These are phyloP conservation scores for Aureobasidium sp. DNA, from an alignment of 2,329 filamentous ascomycete genomes.

Conservation along the genomic window DNA sequence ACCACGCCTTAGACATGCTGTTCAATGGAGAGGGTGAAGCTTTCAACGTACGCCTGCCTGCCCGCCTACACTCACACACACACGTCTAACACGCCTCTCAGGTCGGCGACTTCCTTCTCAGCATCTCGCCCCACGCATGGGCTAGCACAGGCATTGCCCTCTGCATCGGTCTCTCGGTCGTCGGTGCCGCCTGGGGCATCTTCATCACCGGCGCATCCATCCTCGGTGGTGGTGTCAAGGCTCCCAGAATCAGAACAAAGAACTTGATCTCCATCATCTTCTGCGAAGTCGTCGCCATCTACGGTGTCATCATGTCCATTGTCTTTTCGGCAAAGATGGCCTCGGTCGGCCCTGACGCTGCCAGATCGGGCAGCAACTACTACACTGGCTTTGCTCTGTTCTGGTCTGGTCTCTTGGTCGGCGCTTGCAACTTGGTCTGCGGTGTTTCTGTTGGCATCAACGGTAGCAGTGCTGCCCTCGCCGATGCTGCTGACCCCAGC, in stretches of 20 bases:
- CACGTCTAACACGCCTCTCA: constrained; percentile 30
- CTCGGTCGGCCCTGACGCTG: constrained; percentile 53
- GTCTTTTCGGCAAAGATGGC: constrained; percentile 89
- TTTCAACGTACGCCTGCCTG: constrained; percentile 67
- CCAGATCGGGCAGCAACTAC: constrained; percentile 72
- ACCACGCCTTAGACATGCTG: constrained; percentile 71
- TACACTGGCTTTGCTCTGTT: constrained; percentile 95
- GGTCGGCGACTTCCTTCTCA: constrained; percentile 91
- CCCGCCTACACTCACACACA: not conserved
- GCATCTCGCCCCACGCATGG: constrained; percentile 90
- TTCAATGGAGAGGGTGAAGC: constrained; percentile 93
- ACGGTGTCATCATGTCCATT: constrained; percentile 99
- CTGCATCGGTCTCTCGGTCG: constrained; percentile 92
- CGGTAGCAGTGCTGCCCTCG: constrained; percentile 89
- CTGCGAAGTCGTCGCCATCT: constrained; percentile 99
- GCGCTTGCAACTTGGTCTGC: constrained; percentile 91
- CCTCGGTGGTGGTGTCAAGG: constrained; percentile 90
- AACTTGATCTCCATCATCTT: constrained; percentile 99
- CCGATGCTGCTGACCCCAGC: constrained; percentile 85
- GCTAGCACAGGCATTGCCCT: constrained; percentile 83
- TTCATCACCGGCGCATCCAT: constrained; percentile 98
- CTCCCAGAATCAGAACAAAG: constrained; percentile 96
- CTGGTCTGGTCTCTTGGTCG: constrained; percentile 91
- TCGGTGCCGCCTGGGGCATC: constrained; percentile 98
- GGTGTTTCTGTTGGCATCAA: constrained; percentile 97